Base-by-base conservation (phyloP, 129 eudicot species). In the Tagetes erecta region DNA sequence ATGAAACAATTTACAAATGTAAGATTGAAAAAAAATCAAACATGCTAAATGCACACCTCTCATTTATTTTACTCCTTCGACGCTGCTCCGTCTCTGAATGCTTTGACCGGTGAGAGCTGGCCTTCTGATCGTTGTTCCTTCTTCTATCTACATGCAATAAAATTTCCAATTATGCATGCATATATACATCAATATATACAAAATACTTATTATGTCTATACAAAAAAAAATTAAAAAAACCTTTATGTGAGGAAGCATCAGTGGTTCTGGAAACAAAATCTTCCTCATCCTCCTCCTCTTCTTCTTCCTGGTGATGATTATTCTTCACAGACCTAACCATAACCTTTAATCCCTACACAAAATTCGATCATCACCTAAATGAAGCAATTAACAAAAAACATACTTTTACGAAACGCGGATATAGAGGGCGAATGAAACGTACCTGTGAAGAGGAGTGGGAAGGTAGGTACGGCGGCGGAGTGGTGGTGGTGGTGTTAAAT, bases 11-110 rank as follows among this genome's bases (percentile, higher is more conserved):
- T 30, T 42, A 68, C 27, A 46, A 52, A 14, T 37, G 12, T 3
- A 39, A 58, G 49, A 36, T 20, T 14, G 8, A 53, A 64, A 47
- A 2, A 50, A 72, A 59, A 14, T 14, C 56, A 53, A 36, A 13
- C 42, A 39, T 72, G 27, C 27, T 20, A 20, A 20, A 20, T 20
- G 69, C 75, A 62, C 74, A 74, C 98, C 98, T 93, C 77, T 93
- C 92, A 59, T 90, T 93, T 34, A 93, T 93, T 57, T 93, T 93
- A 83, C 98, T 84, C 76, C 98, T 76, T 20, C 98, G 76, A 0
- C 96, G 88, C 80, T 93, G 98, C 88, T 93, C 96, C 31, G 96
- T 90, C 85, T 90, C 98, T 2, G 98, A 93, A 82, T 93, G 98
- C 83, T 93, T 93, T 1, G 96, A 90, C 59, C 98, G 80, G 70